phyloP scores from a whole-genome alignment of 129 eudicot genomes.

The Artemisia argyi region DNA sequence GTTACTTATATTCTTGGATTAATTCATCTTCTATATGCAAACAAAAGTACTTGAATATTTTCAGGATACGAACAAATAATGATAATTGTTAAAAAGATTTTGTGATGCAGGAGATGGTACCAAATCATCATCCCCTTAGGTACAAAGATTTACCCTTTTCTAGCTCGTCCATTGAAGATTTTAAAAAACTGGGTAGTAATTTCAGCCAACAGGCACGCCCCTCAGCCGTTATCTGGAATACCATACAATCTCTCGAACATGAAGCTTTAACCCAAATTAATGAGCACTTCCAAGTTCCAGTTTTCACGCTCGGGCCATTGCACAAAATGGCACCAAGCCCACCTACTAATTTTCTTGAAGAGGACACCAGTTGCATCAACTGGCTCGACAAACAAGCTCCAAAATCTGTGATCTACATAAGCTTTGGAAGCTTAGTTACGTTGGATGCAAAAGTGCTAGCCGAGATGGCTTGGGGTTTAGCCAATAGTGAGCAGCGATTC shows the following conservation, averaged over 20 bases:
- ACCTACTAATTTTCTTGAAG: constrained; percentile 41
- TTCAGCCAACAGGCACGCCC: constrained; percentile 25
- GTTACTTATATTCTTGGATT: background rate
- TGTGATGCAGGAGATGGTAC: constrained; percentile 33
- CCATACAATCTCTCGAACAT: constrained; percentile 44
- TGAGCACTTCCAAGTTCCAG: constrained; percentile 38
- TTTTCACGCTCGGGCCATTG: constrained; percentile 53
- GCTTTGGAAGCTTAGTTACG: constrained; percentile 49
- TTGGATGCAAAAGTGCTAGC: constrained; percentile 37
- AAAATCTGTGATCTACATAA: constrained; percentile 49
- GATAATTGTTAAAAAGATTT: constrained; percentile 16
- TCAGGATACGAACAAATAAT: background rate
- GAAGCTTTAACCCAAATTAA: constrained; percentile 34
- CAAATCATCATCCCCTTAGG: constrained; percentile 34
- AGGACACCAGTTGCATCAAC: constrained; percentile 40
- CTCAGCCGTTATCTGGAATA: constrained; percentile 62
- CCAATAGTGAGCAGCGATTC: constrained; percentile 47
- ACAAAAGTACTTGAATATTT: background rate
- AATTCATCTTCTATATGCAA: background rate
- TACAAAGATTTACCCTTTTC: constrained; percentile 38
- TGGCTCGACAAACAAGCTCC: constrained; percentile 67
- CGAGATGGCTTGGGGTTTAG: constrained; percentile 64
- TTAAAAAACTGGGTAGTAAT: constrained; percentile 10
- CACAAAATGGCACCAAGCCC: constrained; percentile 30
- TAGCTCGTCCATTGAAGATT: background rate